A percentile compares a stretch with the other conserved stretches of the same genome.
Evolutionary conservation across 768 basidiomycete genomes (phyloP).

Genomic region (Agaricus subrufescens): DNA sequence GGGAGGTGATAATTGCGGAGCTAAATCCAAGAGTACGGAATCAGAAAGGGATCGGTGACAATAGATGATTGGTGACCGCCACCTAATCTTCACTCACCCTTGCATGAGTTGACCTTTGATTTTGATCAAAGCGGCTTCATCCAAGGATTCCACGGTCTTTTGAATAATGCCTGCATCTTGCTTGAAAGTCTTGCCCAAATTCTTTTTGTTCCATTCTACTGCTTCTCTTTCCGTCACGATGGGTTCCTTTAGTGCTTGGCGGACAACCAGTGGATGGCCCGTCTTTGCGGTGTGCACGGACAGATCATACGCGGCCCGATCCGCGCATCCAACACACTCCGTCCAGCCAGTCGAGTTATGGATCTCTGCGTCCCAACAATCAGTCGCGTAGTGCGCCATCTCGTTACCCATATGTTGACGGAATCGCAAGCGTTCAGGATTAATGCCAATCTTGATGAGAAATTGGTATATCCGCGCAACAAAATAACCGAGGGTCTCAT

Average conservation of each 20-base stretch:
- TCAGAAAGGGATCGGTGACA: slow-evolving; percentile 8
- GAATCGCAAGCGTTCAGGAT: slow-evolving; percentile 81
- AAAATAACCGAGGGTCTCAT: slow-evolving; percentile 98
- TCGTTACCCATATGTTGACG: slow-evolving; percentile 98
- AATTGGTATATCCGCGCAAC: slow-evolving; percentile 88
- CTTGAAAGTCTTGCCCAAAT: slow-evolving; percentile 84
- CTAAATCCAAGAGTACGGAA: slow-evolving; percentile 26
- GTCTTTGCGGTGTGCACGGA: slow-evolving; percentile 85
- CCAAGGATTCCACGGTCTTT: slow-evolving; percentile 59
- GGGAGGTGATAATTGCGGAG: slow-evolving; percentile 46
- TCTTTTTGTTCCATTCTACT: slow-evolving; percentile 82
- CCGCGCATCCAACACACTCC: slow-evolving; percentile 98
- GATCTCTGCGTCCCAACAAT: slow-evolving; percentile 99
- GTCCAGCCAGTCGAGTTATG: slow-evolving; percentile 90
- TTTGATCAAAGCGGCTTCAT: slow-evolving; percentile 57
- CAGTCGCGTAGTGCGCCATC: slow-evolving; percentile 99
- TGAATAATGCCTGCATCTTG: slow-evolving; percentile 69
- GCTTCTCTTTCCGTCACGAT: slow-evolving; percentile 77
- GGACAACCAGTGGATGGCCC: slow-evolving; percentile 79
- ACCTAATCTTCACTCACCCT: slow-evolving; percentile 46
- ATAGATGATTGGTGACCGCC: neutral
- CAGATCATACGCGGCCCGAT: slow-evolving; percentile 95
- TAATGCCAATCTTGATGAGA: slow-evolving; percentile 86
- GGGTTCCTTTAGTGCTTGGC: slow-evolving; percentile 82
- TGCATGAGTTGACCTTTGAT: slow-evolving; percentile 69